Base-by-base conservation (phyloP, 208 protist species). In the Acanthamoeba lenticulata region DNA sequence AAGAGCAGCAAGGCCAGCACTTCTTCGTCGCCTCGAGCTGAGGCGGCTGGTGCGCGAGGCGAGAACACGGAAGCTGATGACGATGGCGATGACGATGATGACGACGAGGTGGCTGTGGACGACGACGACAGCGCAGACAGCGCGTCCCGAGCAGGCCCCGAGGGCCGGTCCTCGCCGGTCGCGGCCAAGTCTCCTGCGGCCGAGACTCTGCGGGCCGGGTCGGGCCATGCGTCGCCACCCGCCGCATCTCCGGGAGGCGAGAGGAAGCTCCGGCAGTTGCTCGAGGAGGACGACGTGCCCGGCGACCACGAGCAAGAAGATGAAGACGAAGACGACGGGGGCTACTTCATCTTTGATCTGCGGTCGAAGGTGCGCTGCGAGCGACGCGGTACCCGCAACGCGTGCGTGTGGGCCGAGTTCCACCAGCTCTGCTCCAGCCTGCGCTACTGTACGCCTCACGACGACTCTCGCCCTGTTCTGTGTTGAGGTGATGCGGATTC, bases 291-390 rank as follows among this genome's bases (percentile, higher is more conserved):
- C 65, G 65, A 36, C 34, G 15, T 40, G 4, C n/a, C 60, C 65
- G 65, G 65, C 6, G 65, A 36, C 52, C 2, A 21, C 52, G 52
- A 57, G 4, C n/a, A 74, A 9, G 65, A 74, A 2, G 34, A 32
- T 2, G 65, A 74, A 15, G 65, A 74, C 2, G 65, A 74, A 1
- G 65, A 74, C 34, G 65, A 74, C 15, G 65, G 34, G 4, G 65
- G 65, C 65, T 74, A 74, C 65, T 74, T 74, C 65, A 32, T 74
- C n/a, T 74, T 74, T 27, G 65, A 74, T 74, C 27, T 74, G 65
- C 27, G 65, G 27, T 42, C 34, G n/a, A 74, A 74, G 27, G 4
- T 74, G 1, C 65, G 32, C 17, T 74, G 65, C 34, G 15, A 2
- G 32, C 1, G 15, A 2, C n/a, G 17, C 17, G 65, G 34, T 21